Conservation (phyloP, 768 basidiomycete species). For the Phylloporus sp. region DNA sequence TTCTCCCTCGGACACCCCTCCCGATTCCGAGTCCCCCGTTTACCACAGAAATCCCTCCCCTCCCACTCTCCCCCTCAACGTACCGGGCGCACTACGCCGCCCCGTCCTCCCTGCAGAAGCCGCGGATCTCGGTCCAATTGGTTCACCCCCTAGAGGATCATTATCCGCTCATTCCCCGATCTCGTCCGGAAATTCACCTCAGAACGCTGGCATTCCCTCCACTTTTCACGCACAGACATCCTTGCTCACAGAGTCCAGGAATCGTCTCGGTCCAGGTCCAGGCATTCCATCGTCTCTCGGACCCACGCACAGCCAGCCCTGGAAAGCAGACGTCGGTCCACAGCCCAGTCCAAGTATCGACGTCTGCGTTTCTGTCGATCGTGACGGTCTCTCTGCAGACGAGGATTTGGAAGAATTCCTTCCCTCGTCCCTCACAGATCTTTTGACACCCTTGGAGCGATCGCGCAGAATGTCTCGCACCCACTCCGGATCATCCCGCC, state of each 20-base stretch:
- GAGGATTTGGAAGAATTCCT: slow-evolving; percentile 87
- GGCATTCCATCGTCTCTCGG: slow-evolving; percentile 66
- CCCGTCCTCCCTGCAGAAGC: slow-evolving; percentile 33
- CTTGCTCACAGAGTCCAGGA: slow-evolving; percentile 33
- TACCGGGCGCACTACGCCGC: slow-evolving; percentile 45
- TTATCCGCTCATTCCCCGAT: slow-evolving; percentile 51
- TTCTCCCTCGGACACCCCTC: slow-evolving; percentile 4
- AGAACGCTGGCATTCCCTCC: slow-evolving; percentile 46
- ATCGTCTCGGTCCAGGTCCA: slow-evolving; percentile 26
- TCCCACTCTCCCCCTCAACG: slow-evolving; percentile 50
- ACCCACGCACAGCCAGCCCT: slow-evolving; percentile 20
- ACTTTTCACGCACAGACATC: slow-evolving; percentile 76
- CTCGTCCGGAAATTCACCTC: slow-evolving; percentile 33
- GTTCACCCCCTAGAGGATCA: slow-evolving; percentile 62
- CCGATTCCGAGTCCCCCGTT: slow-evolving; percentile 9
- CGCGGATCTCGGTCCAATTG: slow-evolving; percentile 76
- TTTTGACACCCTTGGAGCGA: slow-evolving; percentile 85
- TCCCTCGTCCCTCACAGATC: slow-evolving; percentile 81
- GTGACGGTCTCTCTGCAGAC: slow-evolving; percentile 40
- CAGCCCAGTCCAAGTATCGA: slow-evolving; percentile 16
- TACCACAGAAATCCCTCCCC: slow-evolving; percentile 36
- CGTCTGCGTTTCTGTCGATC: slow-evolving; percentile 34
- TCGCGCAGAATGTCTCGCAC: slow-evolving; percentile 76
- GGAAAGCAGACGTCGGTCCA: slow-evolving; percentile 27
- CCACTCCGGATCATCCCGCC: slow-evolving; percentile 40